Percentiles rank a stretch among this genome's conserved stretches.
These are phyloP conservation scores for Pyronema omphalodes DNA, from an alignment of 495 filamentous ascomycete species.

Conservation along the genomic window DNA sequence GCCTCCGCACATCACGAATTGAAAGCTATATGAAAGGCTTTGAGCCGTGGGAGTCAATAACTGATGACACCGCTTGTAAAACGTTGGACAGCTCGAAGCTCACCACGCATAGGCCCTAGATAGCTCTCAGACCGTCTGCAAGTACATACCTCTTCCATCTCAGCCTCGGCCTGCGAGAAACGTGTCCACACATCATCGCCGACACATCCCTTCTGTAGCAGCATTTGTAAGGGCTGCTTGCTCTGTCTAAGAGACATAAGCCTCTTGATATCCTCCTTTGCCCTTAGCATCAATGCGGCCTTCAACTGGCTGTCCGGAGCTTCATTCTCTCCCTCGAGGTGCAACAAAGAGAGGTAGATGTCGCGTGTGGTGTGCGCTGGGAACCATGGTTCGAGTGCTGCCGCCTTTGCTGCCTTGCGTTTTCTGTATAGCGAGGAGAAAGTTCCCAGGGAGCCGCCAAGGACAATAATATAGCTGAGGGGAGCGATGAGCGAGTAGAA, in stretches of 20 bases:
- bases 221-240: constrained; percentile 63
- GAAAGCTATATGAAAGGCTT: not conserved
- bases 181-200: constrained; percentile 95
- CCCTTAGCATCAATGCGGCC: constrained; percentile 76
- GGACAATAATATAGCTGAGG: constrained; percentile 66
- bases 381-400: constrained; percentile 83
- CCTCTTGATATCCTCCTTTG: constrained; percentile 76
- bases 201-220: constrained; percentile 78
- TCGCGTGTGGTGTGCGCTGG: constrained; percentile 73
- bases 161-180: constrained; percentile 78
- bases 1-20: not conserved
- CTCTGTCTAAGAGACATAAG: constrained; percentile 68
- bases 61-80: too few relatives aligned
- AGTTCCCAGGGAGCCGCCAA: constrained; percentile 71
- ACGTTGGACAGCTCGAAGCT: too few relatives aligned
- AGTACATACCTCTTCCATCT: constrained; percentile 56
- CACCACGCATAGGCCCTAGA: too few relatives aligned
- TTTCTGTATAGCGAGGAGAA: constrained; percentile 87
- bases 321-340: constrained; percentile 50
- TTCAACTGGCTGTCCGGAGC: constrained; percentile 75
- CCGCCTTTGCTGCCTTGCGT: constrained; percentile 73
- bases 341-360: constrained; percentile 80
- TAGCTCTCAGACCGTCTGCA: not conserved
- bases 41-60: too few relatives aligned
- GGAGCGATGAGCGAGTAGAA: constrained; percentile 21